These are phyloP conservation scores for Hemisphaericaspora lyxosophila DNA, from an alignment of 1,139 yeast genomes.

Conservation along the genomic window DNA sequence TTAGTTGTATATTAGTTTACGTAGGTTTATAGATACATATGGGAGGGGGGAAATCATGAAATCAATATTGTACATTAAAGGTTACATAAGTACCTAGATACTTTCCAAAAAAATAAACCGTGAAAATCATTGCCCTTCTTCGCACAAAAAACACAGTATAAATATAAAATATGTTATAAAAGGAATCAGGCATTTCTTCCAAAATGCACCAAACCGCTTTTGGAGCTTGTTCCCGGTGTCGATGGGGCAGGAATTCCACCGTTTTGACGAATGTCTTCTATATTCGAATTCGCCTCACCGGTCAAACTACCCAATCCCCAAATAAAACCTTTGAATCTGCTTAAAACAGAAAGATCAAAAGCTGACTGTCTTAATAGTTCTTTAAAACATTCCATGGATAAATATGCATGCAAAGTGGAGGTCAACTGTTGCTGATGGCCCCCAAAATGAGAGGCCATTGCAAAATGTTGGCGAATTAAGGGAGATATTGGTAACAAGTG, in stretches of 20 bases:
- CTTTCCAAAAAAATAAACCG: neutral
- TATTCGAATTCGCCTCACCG: conserved; percentile 14
- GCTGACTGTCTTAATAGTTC: conserved; percentile 50
- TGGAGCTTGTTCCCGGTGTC: conserved; percentile 23
- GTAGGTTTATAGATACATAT: conserved; percentile 1
- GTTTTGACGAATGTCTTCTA: conserved; percentile 13
- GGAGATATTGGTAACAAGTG: conserved; percentile 54
- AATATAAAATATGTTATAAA: no score
- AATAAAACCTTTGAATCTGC: conserved; percentile 48
- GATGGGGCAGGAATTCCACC: conserved; percentile 24
- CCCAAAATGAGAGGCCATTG: conserved; percentile 32
- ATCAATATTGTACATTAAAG: conserved; percentile 1
- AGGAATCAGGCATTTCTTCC: conserved; percentile 27
- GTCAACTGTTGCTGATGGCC: conserved; percentile 45
- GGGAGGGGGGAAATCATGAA: neutral
- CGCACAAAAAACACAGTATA: no score
- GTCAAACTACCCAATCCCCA: conserved; percentile 50
- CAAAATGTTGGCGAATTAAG: conserved; percentile 49
- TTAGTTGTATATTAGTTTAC: neutral
- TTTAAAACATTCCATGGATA: conserved; percentile 58
- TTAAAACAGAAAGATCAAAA: conserved; percentile 35
- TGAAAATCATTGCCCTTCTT: no score
- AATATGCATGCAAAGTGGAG: conserved; percentile 50
- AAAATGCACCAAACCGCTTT: conserved; percentile 31
- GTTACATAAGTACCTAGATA: no score